Base-by-base conservation (phyloP, 2,329 filamentous ascomycete genomes). In the Phialophora chinensis region DNA sequence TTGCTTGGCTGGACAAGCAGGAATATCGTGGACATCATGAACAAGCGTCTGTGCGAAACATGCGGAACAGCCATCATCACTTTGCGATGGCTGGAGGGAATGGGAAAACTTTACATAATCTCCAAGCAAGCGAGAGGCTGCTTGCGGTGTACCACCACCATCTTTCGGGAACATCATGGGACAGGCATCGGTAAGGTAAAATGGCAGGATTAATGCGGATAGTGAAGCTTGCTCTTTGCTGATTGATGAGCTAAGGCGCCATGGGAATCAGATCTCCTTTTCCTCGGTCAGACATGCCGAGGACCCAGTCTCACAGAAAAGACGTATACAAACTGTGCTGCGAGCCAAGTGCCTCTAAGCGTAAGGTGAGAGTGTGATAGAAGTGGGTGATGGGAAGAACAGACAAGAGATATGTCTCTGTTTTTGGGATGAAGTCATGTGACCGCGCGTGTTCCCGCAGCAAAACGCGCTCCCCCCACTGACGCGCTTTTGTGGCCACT, bases 121-220 rank as follows among this genome's bases (percentile, higher is more conserved):
- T 29, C 49, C 17, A 20, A n/a, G 53, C 53, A 55, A 55, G 53
- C 58, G 20, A 52, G n/a, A 42, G 20, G 25, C 27, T 25, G 44
- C 20, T 61, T 52, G 44, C 27, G 17, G 44, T 61, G 58, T 61
- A 61, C 58, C 25, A 61, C 33, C 50, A 61, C 31, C 35, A 23
- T 8, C 50, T 10, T 12, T 52, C 20, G 47, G 31, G 17, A 12
- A 42, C 27, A 31, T 31, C n/a, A 42, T 23, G 42, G 20, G 44
- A 61, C 25, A 42, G 42, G 58, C 14, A 49, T 5, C 14, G 5
- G 29, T 33, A 4, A 4, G 49, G 49, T 17, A 52, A 52, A 52
- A 52, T 27, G 23, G 49, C 49, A 12, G 49, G 20, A 52, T 52
- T 52, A 17, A 27, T 52, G 20, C 8, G 25, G 20, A 20, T 52